Conservation (phyloP, 805 yeast genomes). For the Candida tallmaniae region DNA sequence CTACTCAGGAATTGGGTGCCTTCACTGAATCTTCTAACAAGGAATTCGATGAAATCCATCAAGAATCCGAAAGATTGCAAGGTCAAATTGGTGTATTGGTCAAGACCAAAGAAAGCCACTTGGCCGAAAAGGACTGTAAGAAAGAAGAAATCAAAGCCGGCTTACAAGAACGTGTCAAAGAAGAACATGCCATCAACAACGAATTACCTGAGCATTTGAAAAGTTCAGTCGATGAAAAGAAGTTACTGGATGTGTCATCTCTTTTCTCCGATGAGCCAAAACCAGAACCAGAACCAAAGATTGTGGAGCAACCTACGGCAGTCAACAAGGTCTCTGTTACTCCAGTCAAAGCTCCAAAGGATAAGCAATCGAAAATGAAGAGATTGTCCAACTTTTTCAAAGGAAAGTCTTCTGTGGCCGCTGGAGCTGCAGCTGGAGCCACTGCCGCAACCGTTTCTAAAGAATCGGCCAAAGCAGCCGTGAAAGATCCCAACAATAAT, state of each 20-base stretch:
- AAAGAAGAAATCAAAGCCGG: constrained; percentile 27
- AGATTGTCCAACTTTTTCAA: constrained; percentile 13
- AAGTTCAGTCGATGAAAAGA: constrained; percentile 28
- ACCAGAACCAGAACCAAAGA: constrained; percentile 5
- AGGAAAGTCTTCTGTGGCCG: constrained; percentile 3
- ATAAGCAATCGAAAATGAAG: constrained; percentile 8
- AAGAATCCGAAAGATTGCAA: constrained; percentile 32
- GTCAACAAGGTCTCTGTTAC: constrained; percentile 5
- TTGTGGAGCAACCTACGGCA: constrained; percentile 6
- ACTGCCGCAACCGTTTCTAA: constrained; percentile 5
- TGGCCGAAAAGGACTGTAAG: constrained; percentile 32
- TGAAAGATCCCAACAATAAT: too few species aligned
- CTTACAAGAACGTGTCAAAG: constrained; percentile 36
- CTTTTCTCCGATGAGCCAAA: constrained; percentile 26
- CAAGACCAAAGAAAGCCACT: constrained; percentile 25
- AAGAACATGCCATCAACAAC: constrained; percentile 44
- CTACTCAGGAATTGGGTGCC: constrained; percentile 35
- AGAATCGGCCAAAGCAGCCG: constrained; percentile 5
- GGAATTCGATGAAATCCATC: constrained; percentile 23
- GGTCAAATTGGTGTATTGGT: constrained; percentile 40
- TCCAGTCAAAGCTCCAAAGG: constrained; percentile 2
- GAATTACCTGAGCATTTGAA: constrained; percentile 52
- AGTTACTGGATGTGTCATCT: constrained; percentile 35
- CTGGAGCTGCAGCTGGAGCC: constrained; percentile 7
- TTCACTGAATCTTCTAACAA: constrained; percentile 22